Conservation (phyloP, 768 basidiomycete species). For the Panellus pusillus region DNA sequence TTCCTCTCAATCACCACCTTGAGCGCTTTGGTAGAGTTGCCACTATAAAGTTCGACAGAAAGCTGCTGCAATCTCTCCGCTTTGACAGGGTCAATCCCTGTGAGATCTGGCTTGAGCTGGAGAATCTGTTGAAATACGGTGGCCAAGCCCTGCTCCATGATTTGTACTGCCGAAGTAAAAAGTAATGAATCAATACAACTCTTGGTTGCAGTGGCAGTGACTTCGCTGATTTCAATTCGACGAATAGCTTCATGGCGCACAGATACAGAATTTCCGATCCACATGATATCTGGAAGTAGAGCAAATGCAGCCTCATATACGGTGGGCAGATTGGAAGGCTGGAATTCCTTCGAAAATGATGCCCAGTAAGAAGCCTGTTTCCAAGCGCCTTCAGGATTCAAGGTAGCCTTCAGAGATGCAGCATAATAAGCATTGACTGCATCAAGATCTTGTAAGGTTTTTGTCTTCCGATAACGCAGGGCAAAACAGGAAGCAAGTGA, state of each 20-base stretch:
- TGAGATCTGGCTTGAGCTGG: neutral
- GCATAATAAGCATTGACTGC: too few relatives aligned
- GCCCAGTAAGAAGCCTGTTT: neutral
- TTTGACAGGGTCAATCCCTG: neutral
- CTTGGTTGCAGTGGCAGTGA: neutral
- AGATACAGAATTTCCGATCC: neutral
- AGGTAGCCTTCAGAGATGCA: too few relatives aligned
- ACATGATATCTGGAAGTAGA: neutral
- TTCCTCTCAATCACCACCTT: neutral
- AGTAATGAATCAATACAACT: neutral
- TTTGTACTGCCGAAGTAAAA: neutral
- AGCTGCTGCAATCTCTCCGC: neutral
- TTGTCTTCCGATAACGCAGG: too few relatives aligned
- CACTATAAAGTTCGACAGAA: neutral
- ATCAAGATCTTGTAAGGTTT: too few relatives aligned
- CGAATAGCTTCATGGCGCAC: neutral
- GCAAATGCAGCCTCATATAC: neutral
- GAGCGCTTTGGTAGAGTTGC: neutral
- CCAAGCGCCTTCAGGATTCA: neutral
- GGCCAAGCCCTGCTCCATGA: neutral
- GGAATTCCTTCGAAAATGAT: neutral
- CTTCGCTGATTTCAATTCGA: neutral
- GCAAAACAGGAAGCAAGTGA: too few relatives aligned
- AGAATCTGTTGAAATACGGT: neutral
- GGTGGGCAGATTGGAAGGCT: neutral